Percentiles rank a stretch among this genome's conserved stretches.
These are phyloP conservation scores for Pistacia atlantica DNA, from an alignment of 345 rosid genomes.

Conservation along the genomic window DNA sequence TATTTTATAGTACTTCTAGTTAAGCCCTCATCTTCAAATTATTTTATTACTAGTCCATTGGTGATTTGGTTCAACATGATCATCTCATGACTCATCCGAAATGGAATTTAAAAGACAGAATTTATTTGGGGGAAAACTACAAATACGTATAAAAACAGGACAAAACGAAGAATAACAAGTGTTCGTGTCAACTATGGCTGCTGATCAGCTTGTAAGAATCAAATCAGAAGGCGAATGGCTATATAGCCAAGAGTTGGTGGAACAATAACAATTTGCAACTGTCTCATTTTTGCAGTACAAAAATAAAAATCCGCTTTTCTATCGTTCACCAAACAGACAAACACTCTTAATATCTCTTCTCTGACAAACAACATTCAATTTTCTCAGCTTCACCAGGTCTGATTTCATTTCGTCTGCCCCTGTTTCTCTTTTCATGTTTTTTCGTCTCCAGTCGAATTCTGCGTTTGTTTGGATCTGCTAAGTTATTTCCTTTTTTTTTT, in stretches of 20 bases:
- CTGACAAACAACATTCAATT: background rate
- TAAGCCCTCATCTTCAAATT: background rate
- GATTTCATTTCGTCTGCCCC: too few species aligned
- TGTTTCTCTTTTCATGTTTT: background rate
- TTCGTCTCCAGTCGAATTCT: background rate
- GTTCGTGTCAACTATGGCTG: constrained; percentile 12
- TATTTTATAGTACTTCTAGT: background rate
- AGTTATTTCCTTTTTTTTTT: background rate
- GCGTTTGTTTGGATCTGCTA: constrained; percentile 22
- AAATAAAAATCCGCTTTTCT: background rate
- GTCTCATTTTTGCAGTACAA: background rate
- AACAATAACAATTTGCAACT: background rate
- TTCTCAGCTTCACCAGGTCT: background rate
- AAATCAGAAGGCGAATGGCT: background rate
- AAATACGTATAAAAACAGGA: constrained; percentile 1
- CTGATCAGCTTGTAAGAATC: background rate
- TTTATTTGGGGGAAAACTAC: background rate
- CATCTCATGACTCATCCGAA: too few species aligned
- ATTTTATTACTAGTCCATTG: background rate
- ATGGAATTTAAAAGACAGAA: too few species aligned
- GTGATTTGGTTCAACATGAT: too few species aligned
- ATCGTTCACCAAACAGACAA: background rate
- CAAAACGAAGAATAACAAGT: background rate
- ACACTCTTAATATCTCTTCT: background rate
- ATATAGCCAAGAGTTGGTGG: background rate